Evolutionary conservation across 805 yeast genomes (phyloP), one percentile per base, ranked within the genome.

Genomic region (Vanderwaltozyma verrucispora): DNA sequence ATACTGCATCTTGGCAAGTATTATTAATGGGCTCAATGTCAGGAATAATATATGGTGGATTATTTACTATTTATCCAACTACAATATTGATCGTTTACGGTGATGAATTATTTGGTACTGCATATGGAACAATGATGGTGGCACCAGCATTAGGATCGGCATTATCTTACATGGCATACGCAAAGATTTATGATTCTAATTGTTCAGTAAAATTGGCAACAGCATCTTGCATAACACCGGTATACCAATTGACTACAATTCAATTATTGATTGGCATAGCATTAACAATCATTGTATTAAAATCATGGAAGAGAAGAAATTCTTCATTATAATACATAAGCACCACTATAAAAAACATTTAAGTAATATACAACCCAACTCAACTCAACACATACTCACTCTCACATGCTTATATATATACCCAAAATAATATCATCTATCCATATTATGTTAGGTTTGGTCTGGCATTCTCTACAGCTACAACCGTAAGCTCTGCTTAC

Each of bases 91-190:
- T 79, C 4, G 74, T 83, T 3, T 92, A 95, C 87, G 96, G 96
- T 0, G 71, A 82, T 17, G 87, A 82, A 30, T 71, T 83, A 25
- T 75, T 89, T 59, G 97, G 96, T 0, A 82, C 95, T 2, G 82
- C 89, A 2, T 89, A 95, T 85, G 96, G 96, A 2, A 65, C 81
- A 19, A 83, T 86, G 55, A 80, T 86, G 72, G 69, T 83, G 26
- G 92, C 94, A 0, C 95, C 96, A 2, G 95, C 96, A 0, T 45
- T 84, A 2, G 95, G 95, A 1, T 68, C 89, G 2, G 65, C 81
- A 4, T 43, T 73, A 2, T 82, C 72, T 49, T 88, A 94, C 5
- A 50, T 82, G 35, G 45, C 77, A 11, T 87, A 80, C 54, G 96
- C 94, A 1, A 49, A 60, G 18, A 58, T 74, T 15, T 77, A 72